phyloP scores from a whole-genome alignment of 2,329 filamentous ascomycete genomes.

The Ceratocystis albifundus region DNA sequence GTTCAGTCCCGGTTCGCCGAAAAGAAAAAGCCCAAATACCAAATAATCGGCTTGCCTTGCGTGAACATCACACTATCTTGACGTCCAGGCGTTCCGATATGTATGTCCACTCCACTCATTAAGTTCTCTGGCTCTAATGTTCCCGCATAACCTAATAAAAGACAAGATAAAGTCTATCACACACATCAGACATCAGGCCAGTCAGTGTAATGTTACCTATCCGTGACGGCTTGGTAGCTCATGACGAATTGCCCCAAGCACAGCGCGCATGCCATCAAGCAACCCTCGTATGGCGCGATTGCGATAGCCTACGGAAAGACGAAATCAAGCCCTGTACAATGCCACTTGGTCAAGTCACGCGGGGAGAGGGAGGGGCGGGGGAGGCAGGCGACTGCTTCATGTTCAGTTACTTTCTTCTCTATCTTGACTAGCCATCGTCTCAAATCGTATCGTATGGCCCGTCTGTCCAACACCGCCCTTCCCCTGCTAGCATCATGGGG shows the following conservation, averaged over 20 bases:
- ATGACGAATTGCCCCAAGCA: not conserved
- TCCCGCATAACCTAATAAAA: not conserved
- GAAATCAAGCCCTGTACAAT: not conserved
- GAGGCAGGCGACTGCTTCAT: not conserved
- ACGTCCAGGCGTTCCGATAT: not conserved
- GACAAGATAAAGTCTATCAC: not conserved
- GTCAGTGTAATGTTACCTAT: not conserved
- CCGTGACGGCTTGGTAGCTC: not conserved
- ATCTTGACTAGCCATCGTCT: not conserved
- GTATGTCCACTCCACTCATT: not conserved
- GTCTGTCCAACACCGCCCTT: not conserved
- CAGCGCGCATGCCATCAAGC: not conserved
- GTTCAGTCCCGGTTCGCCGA: not conserved
- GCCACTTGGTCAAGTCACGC: not conserved
- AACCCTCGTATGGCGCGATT: not conserved
- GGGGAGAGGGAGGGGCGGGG: no score
- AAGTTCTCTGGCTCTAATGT: not conserved
- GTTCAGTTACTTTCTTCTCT: not conserved
- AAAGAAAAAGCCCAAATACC: not conserved
- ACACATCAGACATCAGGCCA: not conserved
- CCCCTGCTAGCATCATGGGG: not conserved
- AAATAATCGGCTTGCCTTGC: not conserved
- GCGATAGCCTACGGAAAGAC: not conserved
- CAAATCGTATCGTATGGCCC: not conserved
- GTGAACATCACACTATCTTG: constrained; percentile 1